Percentiles rank a stretch among this genome's conserved stretches.
Evolutionary conservation across 805 yeast species (phyloP).

Genomic region (Clavispora carvajalis): DNA sequence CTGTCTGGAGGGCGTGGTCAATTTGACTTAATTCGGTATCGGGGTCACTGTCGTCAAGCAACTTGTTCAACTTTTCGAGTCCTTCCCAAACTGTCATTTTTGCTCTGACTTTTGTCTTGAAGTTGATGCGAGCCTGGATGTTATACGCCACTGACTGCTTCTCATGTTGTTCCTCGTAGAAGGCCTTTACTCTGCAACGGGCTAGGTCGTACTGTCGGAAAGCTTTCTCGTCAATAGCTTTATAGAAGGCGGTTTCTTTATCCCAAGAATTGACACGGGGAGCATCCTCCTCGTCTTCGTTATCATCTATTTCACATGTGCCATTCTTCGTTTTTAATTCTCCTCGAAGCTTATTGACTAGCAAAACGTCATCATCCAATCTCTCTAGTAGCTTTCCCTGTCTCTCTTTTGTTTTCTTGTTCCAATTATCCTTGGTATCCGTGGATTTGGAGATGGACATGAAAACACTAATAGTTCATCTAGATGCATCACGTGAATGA

Average conservation of each 20-base stretch:
- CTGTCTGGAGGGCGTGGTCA: constrained; percentile 72
- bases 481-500: constrained; percentile 1
- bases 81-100: constrained; percentile 73
- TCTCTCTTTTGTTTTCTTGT: constrained; percentile 1
- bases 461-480: constrained; percentile 1
- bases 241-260: constrained; percentile 24
- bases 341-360: constrained; percentile 15
- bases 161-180: constrained; percentile 64
- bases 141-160: constrained; percentile 70
- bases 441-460: neutral
- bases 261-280: constrained; percentile 22
- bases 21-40: constrained; percentile 71
- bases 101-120: constrained; percentile 63
- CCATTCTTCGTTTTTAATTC: constrained; percentile 4
- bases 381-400: constrained; percentile 13
- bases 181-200: constrained; percentile 59
- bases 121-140: constrained; percentile 64
- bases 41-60: constrained; percentile 69
- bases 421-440: neutral
- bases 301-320: neutral
- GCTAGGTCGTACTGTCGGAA: constrained; percentile 68
- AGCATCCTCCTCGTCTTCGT: neutral
- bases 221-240: constrained; percentile 32
- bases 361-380: constrained; percentile 16
- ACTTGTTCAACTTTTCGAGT: constrained; percentile 50